Conservation (phyloP, 495 filamentous ascomycete genomes). For the Talaromyces borbonicus region DNA sequence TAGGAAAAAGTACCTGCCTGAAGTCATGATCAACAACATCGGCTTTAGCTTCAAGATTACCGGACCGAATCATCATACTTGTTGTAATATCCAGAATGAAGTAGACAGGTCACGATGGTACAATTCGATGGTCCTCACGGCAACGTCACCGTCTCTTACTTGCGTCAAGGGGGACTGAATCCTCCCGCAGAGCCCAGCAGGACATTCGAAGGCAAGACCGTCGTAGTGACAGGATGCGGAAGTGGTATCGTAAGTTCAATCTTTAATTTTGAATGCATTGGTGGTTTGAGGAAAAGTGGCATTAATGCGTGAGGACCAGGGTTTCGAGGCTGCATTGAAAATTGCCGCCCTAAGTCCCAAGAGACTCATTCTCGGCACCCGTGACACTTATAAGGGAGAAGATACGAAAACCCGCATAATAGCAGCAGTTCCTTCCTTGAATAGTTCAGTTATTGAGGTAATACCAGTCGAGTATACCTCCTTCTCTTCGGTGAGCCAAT, state of each 20-base stretch:
- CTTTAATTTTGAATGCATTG: not conserved
- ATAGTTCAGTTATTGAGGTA: not conserved
- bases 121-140: not conserved
- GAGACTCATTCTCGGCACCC: slow-evolving; percentile 12
- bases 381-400: slow-evolving; percentile 6
- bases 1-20: too few species aligned
- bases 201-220: slow-evolving; percentile 13
- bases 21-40: too few species aligned
- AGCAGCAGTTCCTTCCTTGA: not conserved
- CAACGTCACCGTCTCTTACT: slow-evolving; percentile 12
- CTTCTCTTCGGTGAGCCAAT: not conserved
- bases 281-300: not conserved
- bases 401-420: slow-evolving; percentile 3
- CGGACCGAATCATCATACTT: too few species aligned
- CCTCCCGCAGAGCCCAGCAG: slow-evolving; percentile 9
- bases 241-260: slow-evolving; percentile 9
- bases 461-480: not conserved
- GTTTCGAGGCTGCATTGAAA: slow-evolving; percentile 12
- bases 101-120: slow-evolving; percentile 2
- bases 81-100: too few species aligned
- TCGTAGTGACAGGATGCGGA: slow-evolving; percentile 16
- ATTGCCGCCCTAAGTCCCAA: slow-evolving; percentile 9
- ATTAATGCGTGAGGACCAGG: not conserved
- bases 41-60: too few species aligned
- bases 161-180: slow-evolving; percentile 6